A percentile compares a stretch with the other conserved stretches of the same genome.
These are phyloP conservation scores for Klebsormidium nitens DNA, from an alignment of 139 green algal genomes.

Conservation along the genomic window DNA sequence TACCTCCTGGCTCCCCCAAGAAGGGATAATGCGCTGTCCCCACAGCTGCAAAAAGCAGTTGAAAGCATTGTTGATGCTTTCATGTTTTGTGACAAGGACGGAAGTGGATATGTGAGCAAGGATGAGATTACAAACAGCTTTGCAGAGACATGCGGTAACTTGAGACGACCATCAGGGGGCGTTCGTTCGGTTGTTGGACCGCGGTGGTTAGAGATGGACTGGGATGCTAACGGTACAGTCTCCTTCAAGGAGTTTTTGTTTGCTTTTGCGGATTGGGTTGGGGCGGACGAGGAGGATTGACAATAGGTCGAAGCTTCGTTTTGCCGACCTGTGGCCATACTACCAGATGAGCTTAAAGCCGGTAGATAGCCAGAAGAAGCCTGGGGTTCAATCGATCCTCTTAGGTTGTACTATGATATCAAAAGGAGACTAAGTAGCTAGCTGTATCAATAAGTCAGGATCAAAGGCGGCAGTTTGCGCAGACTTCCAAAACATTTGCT, in stretches of 20 bases:
- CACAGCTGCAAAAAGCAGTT: slow-evolving; percentile 20
- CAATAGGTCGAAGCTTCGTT: slow-evolving; percentile 11
- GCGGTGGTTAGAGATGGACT: slow-evolving; percentile 44
- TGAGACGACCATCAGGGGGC: neutral
- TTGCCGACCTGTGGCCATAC: too few species aligned
- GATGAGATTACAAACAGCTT: slow-evolving; percentile 14
- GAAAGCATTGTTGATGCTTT: slow-evolving; percentile 32
- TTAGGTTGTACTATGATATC: too few species aligned
- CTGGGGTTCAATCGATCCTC: too few species aligned
- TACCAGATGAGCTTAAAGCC: too few species aligned
- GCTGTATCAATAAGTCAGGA: too few species aligned
- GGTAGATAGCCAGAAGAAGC: too few species aligned
- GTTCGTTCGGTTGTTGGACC: slow-evolving; percentile 2
- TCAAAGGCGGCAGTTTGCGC: too few species aligned
- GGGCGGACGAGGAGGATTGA: slow-evolving; percentile 43
- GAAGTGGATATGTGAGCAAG: slow-evolving; percentile 37
- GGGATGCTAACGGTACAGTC: slow-evolving; percentile 41
- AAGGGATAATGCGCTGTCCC: neutral
- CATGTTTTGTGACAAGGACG: slow-evolving; percentile 38
- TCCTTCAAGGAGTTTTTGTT: slow-evolving; percentile 50
- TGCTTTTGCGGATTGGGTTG: slow-evolving; percentile 40
- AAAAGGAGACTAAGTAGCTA: too few species aligned
- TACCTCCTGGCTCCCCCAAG: slow-evolving; percentile 6
- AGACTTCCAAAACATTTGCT: too few species aligned
- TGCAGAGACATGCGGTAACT: neutral